Conservation (phyloP, 1,139 yeast species). For the Lodderomyces theae region DNA sequence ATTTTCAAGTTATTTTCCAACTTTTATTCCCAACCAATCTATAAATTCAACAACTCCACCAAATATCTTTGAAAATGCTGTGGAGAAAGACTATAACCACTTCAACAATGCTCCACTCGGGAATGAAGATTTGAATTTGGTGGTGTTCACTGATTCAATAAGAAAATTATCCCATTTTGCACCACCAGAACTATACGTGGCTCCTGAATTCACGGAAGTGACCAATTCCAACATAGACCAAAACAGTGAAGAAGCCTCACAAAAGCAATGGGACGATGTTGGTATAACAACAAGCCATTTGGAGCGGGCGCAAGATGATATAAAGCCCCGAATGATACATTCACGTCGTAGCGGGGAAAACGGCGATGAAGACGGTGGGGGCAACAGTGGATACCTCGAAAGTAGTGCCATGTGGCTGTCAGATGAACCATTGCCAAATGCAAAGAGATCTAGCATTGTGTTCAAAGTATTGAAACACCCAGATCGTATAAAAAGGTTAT, state of each 20-base stretch:
- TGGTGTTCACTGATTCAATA: slow-evolving; percentile 20
- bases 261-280: background rate
- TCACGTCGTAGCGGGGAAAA: slow-evolving; percentile 8
- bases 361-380: background rate
- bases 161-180: slow-evolving; percentile 7
- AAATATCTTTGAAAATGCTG: slow-evolving; percentile 13
- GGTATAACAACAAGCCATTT: too few relatives aligned
- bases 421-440: slow-evolving; percentile 18
- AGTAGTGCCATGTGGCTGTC: background rate
- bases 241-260: background rate
- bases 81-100: slow-evolving; percentile 10
- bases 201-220: background rate
- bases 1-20: slow-evolving; percentile 10
- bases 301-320: too few relatives aligned
- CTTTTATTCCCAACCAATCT: slow-evolving; percentile 13
- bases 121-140: slow-evolving; percentile 19
- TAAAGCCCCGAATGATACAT: too few relatives aligned
- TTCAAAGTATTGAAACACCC: slow-evolving; percentile 9
- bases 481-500: slow-evolving; percentile 2
- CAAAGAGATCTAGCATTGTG: slow-evolving; percentile 7
- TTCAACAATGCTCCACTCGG: slow-evolving; percentile 12
- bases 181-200: slow-evolving; percentile 3
- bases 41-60: slow-evolving; percentile 11
- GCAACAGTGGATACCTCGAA: background rate
- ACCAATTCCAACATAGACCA: background rate